Conservation (phyloP, 257 asterid species). For the Solanum microdontum region DNA sequence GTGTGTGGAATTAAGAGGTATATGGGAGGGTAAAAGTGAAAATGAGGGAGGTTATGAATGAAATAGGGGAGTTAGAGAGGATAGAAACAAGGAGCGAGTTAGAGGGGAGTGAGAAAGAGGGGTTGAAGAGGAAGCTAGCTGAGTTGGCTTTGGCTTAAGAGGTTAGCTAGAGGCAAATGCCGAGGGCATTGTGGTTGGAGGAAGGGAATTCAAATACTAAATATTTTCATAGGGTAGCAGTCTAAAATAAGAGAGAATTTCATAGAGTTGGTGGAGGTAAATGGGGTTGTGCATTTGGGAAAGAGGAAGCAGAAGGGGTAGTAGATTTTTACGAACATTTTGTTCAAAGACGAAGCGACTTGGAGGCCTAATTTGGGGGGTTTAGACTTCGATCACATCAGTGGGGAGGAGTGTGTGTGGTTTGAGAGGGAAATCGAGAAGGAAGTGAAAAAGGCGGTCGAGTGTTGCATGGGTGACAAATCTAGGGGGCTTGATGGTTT, state of each 20-base stretch:
- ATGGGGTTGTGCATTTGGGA: not conserved
- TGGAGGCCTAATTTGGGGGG: not conserved
- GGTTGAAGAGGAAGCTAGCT: not conserved
- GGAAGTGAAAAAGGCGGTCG: not conserved
- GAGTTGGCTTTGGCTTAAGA: not conserved
- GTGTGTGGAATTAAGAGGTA: not conserved
- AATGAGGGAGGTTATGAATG: not conserved
- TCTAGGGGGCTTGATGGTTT: not conserved
- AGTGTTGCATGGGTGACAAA: not conserved
- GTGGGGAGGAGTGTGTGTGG: not conserved
- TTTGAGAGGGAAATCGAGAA: not conserved
- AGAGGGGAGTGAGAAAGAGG: not conserved
- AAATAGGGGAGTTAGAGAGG: not conserved
- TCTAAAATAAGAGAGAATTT: not conserved
- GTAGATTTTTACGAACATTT: not conserved
- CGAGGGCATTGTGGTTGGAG: not conserved
- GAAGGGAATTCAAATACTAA: not conserved
- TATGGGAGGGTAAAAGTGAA: not conserved
- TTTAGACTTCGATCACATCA: not conserved
- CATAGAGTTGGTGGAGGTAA: not conserved
- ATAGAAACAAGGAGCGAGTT: not conserved
- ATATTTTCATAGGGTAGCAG: not conserved
- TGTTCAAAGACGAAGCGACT: not conserved
- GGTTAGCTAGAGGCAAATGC: not conserved
- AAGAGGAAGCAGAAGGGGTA: not conserved